A percentile compares a stretch with the other conserved stretches of the same genome.
phyloP scores from a whole-genome alignment of 2,329 filamentous ascomycete species.

The Aspergillus bombycis region DNA sequence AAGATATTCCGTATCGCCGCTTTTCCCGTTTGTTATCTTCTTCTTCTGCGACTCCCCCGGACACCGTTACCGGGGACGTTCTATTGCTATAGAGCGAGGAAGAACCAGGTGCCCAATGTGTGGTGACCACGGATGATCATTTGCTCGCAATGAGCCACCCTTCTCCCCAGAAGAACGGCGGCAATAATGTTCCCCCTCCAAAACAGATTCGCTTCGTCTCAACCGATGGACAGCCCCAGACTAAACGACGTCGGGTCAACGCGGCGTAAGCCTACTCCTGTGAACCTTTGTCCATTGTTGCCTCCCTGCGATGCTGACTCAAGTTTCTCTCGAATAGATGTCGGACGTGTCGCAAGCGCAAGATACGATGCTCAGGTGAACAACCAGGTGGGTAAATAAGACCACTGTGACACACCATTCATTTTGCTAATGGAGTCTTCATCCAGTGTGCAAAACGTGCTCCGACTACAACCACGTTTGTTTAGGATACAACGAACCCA shows the following conservation, averaged over 20 bases:
- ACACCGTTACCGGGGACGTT: conserved; percentile 12
- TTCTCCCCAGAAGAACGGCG: conserved; percentile 41
- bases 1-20: conserved; percentile 18
- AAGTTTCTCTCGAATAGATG: conserved; percentile 52
- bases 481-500: conserved; percentile 64
- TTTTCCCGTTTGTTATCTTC: conserved; percentile 15
- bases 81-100: conserved; percentile 15
- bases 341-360: conserved; percentile 73
- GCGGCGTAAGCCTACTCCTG: conserved; percentile 63
- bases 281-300: conserved; percentile 11
- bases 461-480: conserved; percentile 71
- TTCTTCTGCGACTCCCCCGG: conserved; percentile 15
- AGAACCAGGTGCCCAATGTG: conserved; percentile 33
- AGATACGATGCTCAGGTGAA: conserved; percentile 75
- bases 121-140: conserved; percentile 36
- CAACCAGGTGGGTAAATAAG: conserved; percentile 54
- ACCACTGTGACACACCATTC: neutral
- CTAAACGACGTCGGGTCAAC: conserved; percentile 77
- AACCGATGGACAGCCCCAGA: conserved; percentile 77
- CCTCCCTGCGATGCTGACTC: conserved; percentile 14
- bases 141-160: conserved; percentile 45
- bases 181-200: conserved; percentile 34
- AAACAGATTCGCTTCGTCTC: conserved; percentile 75
- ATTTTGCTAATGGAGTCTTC: conserved; percentile 9
- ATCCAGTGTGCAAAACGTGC: conserved; percentile 67